Conservation (phyloP, 805 yeast genomes). For the Lachancea thermotolerans region DNA sequence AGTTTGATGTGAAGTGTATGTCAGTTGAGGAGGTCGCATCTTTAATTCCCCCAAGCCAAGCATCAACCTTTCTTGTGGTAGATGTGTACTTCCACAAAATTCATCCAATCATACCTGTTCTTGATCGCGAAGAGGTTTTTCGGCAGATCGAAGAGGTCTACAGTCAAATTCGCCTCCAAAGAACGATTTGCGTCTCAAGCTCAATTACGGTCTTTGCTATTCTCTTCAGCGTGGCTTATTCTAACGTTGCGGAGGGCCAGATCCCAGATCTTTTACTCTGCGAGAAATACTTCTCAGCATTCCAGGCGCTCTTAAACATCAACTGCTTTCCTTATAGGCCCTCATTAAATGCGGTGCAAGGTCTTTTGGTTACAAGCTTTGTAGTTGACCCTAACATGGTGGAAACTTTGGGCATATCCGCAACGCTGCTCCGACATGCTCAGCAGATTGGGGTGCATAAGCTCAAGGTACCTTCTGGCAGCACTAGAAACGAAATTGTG, state of each 20-base stretch:
- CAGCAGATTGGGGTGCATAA: constrained; percentile 24
- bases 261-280: constrained; percentile 18
- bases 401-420: constrained; percentile 18
- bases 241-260: constrained; percentile 22
- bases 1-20: constrained; percentile 6
- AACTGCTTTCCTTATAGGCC: constrained; percentile 19
- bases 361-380: constrained; percentile 20
- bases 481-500: neutral
- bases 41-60: constrained; percentile 14
- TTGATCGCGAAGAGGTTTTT: constrained; percentile 12
- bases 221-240: constrained; percentile 21
- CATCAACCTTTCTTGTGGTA: constrained; percentile 12
- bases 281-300: constrained; percentile 21
- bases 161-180: constrained; percentile 7
- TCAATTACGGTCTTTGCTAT: constrained; percentile 17
- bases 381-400: constrained; percentile 29
- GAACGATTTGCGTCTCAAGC: neutral
- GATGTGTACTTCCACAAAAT: constrained; percentile 20
- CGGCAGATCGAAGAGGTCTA: constrained; percentile 5
- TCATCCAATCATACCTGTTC: constrained; percentile 26
- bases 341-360: constrained; percentile 20
- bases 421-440: constrained; percentile 24
- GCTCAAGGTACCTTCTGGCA: neutral
- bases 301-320: constrained; percentile 14
- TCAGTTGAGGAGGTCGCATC: constrained; percentile 14